Evolutionary conservation across 345 rosid genomes (phyloP).

Genomic region (Brassica carinata): DNA sequence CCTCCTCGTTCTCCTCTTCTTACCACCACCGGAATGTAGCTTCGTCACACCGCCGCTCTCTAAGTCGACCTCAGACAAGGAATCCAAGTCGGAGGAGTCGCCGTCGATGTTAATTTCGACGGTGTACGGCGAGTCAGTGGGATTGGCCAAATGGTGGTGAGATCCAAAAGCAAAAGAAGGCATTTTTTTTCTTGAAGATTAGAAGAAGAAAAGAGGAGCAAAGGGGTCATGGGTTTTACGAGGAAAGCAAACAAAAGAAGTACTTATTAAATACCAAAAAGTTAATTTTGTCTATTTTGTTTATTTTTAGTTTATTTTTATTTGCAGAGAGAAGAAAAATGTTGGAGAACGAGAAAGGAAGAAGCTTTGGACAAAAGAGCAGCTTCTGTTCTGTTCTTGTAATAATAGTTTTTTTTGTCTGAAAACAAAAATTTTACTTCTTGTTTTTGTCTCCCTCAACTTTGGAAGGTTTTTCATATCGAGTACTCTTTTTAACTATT

Average conservation of each 20-base stretch:
- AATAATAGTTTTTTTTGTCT: not conserved
- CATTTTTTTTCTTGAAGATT: conserved; percentile 46
- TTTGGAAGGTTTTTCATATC: conserved; percentile 38
- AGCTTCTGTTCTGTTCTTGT: conserved; percentile 44
- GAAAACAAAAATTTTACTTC: not conserved
- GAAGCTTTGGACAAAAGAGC: conserved; percentile 45
- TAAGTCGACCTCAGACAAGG: conserved; percentile 53
- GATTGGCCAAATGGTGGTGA: conserved; percentile 47
- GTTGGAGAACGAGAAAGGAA: conserved; percentile 39
- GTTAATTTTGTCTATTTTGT: conserved; percentile 28
- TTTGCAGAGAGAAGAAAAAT: conserved; percentile 33
- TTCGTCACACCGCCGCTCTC: conserved; percentile 50
- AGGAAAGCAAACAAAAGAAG: conserved; percentile 16
- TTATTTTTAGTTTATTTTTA: not conserved
- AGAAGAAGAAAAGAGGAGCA: conserved; percentile 35
- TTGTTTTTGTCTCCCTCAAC: conserved; percentile 44
- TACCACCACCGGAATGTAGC: conserved; percentile 44
- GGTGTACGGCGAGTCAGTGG: conserved; percentile 40
- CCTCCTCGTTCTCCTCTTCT: conserved; percentile 31
- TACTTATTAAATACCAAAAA: not conserved
- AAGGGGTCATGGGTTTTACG: conserved; percentile 44
- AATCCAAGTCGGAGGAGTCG: conserved; percentile 47
- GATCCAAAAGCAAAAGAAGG: conserved; percentile 41
- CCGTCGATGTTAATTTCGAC: conserved; percentile 51
- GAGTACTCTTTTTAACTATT: conserved; percentile 34